phyloP scores from a whole-genome alignment of 768 basidiomycete genomes.

The Sarcodon aspratus region DNA sequence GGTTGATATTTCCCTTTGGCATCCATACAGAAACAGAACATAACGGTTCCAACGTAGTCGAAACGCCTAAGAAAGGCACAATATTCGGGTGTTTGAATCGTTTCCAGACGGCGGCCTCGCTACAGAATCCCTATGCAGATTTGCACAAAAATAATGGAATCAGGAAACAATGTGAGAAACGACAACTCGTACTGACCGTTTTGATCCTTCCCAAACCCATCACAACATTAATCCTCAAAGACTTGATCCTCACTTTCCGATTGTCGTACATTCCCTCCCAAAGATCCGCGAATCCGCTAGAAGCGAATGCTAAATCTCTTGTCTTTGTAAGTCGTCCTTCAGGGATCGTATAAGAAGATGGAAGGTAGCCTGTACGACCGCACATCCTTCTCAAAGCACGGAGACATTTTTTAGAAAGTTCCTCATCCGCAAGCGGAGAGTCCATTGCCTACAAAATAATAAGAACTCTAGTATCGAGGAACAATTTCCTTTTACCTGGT shows the following conservation, averaged over 20 bases:
- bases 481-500: neutral
- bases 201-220: neutral
- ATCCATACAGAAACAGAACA: constrained; percentile 5
- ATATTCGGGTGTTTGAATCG: constrained; percentile 1
- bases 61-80: constrained; percentile 1
- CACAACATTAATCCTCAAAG: neutral
- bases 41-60: constrained; percentile 1
- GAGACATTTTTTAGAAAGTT: no score
- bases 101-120: constrained; percentile 3
- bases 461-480: no score
- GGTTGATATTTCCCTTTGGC: constrained; percentile 3
- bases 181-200: neutral
- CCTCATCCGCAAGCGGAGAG: no score
- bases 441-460: no score
- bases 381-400: no score
- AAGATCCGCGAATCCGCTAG: constrained; percentile 4
- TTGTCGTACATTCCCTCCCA: constrained; percentile 1
- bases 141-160: neutral
- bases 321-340: no score
- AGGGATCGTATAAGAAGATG: no score
- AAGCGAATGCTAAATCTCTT: no score
- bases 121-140: no score
- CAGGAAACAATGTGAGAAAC: neutral
- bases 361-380: no score
- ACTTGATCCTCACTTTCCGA: constrained; percentile 1